Conservation (phyloP, 108 stramenopile genomes). For the Cylindrotheca closterium region DNA sequence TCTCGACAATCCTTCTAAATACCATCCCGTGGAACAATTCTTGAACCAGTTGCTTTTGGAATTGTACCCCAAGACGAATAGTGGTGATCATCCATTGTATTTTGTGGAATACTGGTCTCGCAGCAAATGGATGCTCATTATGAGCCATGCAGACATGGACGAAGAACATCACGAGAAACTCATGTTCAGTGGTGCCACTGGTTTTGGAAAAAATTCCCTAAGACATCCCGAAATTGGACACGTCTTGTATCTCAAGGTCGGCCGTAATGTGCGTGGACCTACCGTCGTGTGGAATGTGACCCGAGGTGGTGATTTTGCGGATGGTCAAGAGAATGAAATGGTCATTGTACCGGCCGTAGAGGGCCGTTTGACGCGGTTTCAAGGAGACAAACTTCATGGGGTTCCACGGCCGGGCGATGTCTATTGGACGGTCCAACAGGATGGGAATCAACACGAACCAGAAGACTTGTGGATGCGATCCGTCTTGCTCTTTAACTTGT, state of each 20-base stretch:
- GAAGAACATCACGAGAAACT: conserved; percentile 42
- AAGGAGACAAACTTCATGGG: conserved; percentile 56
- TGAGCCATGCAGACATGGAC: conserved; percentile 69
- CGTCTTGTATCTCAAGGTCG: conserved; percentile 58
- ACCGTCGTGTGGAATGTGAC: conserved; percentile 45
- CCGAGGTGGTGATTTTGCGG: conserved; percentile 43
- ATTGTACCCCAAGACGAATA: conserved; percentile 1
- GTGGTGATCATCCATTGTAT: background rate
- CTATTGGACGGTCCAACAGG: conserved; percentile 47
- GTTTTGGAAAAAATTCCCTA: background rate
- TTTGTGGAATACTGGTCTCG: conserved; percentile 65
- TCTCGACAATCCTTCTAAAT: conserved; percentile 2
- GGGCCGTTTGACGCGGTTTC: conserved; percentile 58
- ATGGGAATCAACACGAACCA: conserved; percentile 30
- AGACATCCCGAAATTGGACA: conserved; percentile 43
- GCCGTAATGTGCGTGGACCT: conserved; percentile 48
- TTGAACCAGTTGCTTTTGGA: conserved; percentile 10
- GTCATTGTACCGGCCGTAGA: conserved; percentile 42
- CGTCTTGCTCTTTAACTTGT: conserved; percentile 64
- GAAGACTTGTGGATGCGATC: conserved; percentile 42
- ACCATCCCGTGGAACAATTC: conserved; percentile 16
- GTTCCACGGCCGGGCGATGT: conserved; percentile 58
- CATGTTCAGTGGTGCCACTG: background rate
- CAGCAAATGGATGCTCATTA: conserved; percentile 53
- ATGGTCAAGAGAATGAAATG: conserved; percentile 21